Conservation (phyloP, 2,329 filamentous ascomycete genomes). For the Xylaria sp. region DNA sequence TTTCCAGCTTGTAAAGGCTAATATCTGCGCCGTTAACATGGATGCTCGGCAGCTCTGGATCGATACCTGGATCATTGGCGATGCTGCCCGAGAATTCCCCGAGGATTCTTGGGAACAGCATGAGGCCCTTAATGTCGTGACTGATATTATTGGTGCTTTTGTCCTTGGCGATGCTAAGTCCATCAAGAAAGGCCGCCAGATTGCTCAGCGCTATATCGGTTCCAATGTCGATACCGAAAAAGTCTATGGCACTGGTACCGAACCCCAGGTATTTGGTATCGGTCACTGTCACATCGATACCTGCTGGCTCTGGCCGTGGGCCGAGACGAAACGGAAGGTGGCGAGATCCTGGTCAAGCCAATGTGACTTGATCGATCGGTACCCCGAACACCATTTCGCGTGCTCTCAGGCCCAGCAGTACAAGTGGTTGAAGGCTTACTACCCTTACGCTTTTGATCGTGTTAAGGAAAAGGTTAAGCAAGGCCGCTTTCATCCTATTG, state of each 20-base stretch:
- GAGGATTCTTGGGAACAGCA: constrained; percentile 90
- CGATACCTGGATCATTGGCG: constrained; percentile 96
- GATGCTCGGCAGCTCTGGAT: constrained; percentile 85
- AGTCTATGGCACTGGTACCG: constrained; percentile 81
- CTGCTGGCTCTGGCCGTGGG: constrained; percentile 99
- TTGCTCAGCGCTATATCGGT: constrained; percentile 86
- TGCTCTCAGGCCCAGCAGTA: constrained; percentile 97
- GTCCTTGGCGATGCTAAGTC: constrained; percentile 82
- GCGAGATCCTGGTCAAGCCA: constrained; percentile 97
- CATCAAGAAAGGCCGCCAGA: constrained; percentile 81
- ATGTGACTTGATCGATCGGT: constrained; percentile 93
- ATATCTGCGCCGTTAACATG: constrained; percentile 89
- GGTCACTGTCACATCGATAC: constrained; percentile 98
- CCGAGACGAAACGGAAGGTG: constrained; percentile 96
- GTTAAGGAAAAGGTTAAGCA: constrained; percentile 92
- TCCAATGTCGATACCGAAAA: constrained; percentile 81
- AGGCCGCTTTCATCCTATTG: constrained; percentile 92
- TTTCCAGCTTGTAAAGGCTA: constrained; percentile 79
- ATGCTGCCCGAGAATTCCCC: constrained; percentile 92
- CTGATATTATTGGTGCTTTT: constrained; percentile 90
- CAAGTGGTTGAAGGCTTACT: constrained; percentile 94
- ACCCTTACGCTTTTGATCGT: constrained; percentile 88
- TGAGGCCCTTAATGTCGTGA: constrained; percentile 83
- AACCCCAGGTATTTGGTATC: constrained; percentile 85
- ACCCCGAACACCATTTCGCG: constrained; percentile 92